Evolutionary conservation across 129 eudicot genomes (phyloP).

Genomic region (Silybum marianum): DNA sequence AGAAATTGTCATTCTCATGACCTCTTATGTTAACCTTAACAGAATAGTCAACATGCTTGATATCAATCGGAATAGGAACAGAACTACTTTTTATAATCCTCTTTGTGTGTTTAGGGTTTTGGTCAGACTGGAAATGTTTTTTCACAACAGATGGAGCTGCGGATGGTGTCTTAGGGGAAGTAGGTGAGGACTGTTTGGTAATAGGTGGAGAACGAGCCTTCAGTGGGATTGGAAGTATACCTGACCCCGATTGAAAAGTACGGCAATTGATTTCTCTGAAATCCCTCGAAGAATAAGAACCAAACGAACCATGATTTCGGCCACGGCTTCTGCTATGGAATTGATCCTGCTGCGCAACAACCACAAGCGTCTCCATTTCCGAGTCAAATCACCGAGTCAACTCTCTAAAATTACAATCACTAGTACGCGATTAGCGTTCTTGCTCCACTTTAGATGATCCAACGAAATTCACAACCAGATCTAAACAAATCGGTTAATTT

Average conservation of each 20-base stretch:
- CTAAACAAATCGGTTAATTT: slow-evolving; percentile 13
- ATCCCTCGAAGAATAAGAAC: slow-evolving; percentile 19
- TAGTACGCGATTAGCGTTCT: slow-evolving; percentile 7
- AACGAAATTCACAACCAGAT: slow-evolving; percentile 22
- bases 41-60: slow-evolving; percentile 18
- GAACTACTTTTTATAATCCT: slow-evolving; percentile 36
- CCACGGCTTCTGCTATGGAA: slow-evolving; percentile 43
- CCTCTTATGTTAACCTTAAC: slow-evolving; percentile 8
- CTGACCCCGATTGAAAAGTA: slow-evolving; percentile 67
- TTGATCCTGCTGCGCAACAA: slow-evolving; percentile 62
- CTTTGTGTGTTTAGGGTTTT: slow-evolving; percentile 25
- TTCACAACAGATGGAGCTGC: slow-evolving; percentile 20
- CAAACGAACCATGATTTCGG: slow-evolving; percentile 36
- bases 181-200: slow-evolving; percentile 16
- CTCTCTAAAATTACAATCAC: background rate
- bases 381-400: slow-evolving; percentile 20
- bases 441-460: slow-evolving; percentile 7
- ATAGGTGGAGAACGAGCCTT: slow-evolving; percentile 31
- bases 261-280: slow-evolving; percentile 70
- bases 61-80: slow-evolving; percentile 49
- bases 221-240: slow-evolving; percentile 54
- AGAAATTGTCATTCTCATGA: slow-evolving; percentile 31
- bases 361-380: slow-evolving; percentile 74
- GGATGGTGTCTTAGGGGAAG: slow-evolving; percentile 27
- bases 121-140: slow-evolving; percentile 36